Percentiles rank a stretch among this genome's conserved stretches.
Conservation (phyloP, 352 stramenopile species). For the Phytophthora multivora region DNA sequence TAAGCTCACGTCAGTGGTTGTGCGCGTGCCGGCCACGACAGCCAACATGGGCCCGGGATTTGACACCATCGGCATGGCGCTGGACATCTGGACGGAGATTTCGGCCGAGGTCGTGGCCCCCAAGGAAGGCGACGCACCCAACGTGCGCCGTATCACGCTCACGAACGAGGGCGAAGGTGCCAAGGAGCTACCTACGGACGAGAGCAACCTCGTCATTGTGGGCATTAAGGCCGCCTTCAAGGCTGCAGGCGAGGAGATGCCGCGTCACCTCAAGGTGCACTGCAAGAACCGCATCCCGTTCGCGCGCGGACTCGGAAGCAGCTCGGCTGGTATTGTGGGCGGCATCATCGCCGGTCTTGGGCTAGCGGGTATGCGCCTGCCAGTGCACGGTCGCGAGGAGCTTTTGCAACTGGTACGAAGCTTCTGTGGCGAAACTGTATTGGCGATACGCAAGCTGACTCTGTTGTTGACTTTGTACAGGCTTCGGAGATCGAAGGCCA, state of each 20-base stretch:
- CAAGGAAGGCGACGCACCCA: conserved; percentile 21
- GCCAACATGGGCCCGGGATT: conserved; percentile 99
- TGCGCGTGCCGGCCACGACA: conserved; percentile 97
- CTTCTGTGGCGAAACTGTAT: background rate
- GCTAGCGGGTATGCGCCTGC: conserved; percentile 93
- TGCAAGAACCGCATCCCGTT: conserved; percentile 98
- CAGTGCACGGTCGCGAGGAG: conserved; percentile 90
- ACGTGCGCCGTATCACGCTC: conserved; percentile 91
- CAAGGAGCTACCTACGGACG: conserved; percentile 89
- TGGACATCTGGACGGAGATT: conserved; percentile 99
- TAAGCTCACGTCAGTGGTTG: conserved; percentile 93
- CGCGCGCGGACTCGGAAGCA: conserved; percentile 96
- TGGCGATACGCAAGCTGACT: background rate
- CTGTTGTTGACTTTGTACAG: conserved; percentile 13
- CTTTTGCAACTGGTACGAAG: conserved; percentile 93
- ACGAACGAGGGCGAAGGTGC: conserved; percentile 97
- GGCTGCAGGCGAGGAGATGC: conserved; percentile 93
- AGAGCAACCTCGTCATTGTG: conserved; percentile 94
- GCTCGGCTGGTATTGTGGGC: conserved; percentile 98
- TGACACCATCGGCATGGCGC: conserved; percentile 97
- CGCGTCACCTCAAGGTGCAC: conserved; percentile 94
- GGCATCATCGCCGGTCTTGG: conserved; percentile 98
- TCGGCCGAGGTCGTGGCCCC: conserved; percentile 89
- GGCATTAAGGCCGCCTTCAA: conserved; percentile 96
- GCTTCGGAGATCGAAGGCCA: conserved; percentile 98